These are phyloP conservation scores for Pseudogymnoascus sp. DNA, from an alignment of 2,329 filamentous ascomycete species.

Conservation along the genomic window DNA sequence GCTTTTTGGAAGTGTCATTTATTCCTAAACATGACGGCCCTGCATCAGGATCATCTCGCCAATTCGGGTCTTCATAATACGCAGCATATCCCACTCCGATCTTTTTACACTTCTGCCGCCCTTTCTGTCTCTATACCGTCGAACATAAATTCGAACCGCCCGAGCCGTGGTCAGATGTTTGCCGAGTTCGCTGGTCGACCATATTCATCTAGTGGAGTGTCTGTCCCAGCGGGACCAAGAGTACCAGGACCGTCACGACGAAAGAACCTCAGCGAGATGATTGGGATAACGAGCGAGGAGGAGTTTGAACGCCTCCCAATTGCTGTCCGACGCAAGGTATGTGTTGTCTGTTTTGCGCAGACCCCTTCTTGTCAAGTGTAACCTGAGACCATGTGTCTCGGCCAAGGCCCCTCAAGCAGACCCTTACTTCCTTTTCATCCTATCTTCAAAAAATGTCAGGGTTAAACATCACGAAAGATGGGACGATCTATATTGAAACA, in stretches of 20 bases:
- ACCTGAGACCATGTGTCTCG: constrained; percentile 9
- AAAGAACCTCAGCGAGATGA: constrained; percentile 28
- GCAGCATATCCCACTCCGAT: not conserved
- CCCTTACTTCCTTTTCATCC: not conserved
- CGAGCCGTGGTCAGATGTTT: not conserved
- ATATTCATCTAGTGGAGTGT: not conserved
- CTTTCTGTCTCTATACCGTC: not conserved
- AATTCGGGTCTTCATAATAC: constrained; percentile 10
- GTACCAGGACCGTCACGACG: constrained; percentile 4
- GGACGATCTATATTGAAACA: constrained; percentile 6
- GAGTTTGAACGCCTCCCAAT: constrained; percentile 44
- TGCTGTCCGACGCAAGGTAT: constrained; percentile 45
- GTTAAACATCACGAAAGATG: not conserved
- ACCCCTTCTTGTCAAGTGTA: not conserved
- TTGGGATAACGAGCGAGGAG: constrained; percentile 33
- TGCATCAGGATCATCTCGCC: not conserved
- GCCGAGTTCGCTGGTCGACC: constrained; percentile 6
- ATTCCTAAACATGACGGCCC: not conserved
- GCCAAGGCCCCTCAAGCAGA: not conserved
- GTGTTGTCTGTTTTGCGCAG: constrained; percentile 20
- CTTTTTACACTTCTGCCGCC: not conserved
- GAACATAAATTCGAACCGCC: not conserved
- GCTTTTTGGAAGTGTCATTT: not conserved
- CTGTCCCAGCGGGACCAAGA: not conserved
- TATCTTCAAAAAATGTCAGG: not conserved